phyloP scores from a whole-genome alignment of 1,284 basidiomycete species.

The Sanguinoderma infundibulare region DNA sequence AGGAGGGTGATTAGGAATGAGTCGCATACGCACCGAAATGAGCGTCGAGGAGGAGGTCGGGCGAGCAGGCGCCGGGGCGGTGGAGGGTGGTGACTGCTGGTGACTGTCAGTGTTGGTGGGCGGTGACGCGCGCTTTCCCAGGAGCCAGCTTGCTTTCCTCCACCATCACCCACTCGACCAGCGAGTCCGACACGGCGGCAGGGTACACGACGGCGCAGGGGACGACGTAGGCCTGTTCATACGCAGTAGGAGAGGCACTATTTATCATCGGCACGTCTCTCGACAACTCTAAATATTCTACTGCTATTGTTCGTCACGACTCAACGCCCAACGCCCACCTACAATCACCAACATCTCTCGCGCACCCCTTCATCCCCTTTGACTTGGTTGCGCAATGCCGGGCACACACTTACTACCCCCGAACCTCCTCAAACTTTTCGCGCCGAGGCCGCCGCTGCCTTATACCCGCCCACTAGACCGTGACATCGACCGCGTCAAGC shows the following conservation, averaged over 20 bases:
- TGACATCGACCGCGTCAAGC: constrained; percentile 76
- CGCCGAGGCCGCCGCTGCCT: constrained; percentile 86
- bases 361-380: background rate
- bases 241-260: constrained; percentile 17
- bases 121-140: constrained; percentile 10
- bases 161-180: constrained; percentile 16
- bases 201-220: constrained; percentile 17
- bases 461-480: constrained; percentile 84
- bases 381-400: constrained; percentile 54
- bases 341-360: background rate
- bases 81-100: background rate
- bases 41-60: background rate
- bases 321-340: constrained; percentile 1
- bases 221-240: constrained; percentile 20
- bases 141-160: constrained; percentile 19
- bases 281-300: constrained; percentile 7
- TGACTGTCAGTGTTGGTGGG: background rate
- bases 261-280: constrained; percentile 18
- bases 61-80: constrained; percentile 4
- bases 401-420: constrained; percentile 90
- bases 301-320: constrained; percentile 14
- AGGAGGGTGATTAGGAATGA: background rate
- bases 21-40: constrained; percentile 3
- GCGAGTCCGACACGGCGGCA: constrained; percentile 18
- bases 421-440: constrained; percentile 93